Percentiles rank a stretch among this genome's conserved stretches.
phyloP scores from a whole-genome alignment of 345 rosid genomes.

The Mercurialis annua region DNA sequence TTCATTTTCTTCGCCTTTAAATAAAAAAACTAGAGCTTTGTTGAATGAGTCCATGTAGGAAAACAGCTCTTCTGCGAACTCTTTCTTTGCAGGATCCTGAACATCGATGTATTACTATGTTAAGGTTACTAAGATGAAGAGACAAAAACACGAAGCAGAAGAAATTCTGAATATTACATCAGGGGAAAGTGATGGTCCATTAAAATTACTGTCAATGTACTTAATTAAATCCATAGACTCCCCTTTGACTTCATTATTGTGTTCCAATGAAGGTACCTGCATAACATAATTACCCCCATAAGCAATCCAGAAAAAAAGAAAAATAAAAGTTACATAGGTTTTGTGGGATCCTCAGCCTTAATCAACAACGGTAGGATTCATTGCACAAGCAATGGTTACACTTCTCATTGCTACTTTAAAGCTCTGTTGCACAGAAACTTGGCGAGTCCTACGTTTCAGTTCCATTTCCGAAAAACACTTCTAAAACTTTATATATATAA shows the following conservation, averaged over 20 bases:
- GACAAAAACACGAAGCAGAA: neutral
- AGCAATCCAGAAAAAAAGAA: neutral
- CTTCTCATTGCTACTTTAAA: neutral
- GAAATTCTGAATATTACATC: conserved; percentile 12
- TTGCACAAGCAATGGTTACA: neutral
- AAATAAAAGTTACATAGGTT: neutral
- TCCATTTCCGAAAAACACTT: no score
- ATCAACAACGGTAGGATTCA: neutral
- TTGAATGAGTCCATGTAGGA: conserved; percentile 16
- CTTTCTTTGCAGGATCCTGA: conserved; percentile 33
- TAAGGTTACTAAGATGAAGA: neutral
- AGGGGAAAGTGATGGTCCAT: conserved; percentile 32
- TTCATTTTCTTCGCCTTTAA: conserved; percentile 26
- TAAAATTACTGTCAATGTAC: conserved; percentile 29
- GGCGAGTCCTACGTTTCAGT: no score
- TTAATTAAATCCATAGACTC: conserved; percentile 35
- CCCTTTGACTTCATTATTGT: conserved; percentile 31
- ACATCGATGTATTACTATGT: neutral
- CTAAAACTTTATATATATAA: no score
- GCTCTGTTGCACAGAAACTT: no score
- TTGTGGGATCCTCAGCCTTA: neutral
- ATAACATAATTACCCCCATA: neutral
- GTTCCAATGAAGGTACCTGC: conserved; percentile 36
- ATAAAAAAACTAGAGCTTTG: conserved; percentile 6
- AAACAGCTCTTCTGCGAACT: conserved; percentile 31